phyloP scores from a whole-genome alignment of 768 basidiomycete genomes.

The Lactarius deliciosus region DNA sequence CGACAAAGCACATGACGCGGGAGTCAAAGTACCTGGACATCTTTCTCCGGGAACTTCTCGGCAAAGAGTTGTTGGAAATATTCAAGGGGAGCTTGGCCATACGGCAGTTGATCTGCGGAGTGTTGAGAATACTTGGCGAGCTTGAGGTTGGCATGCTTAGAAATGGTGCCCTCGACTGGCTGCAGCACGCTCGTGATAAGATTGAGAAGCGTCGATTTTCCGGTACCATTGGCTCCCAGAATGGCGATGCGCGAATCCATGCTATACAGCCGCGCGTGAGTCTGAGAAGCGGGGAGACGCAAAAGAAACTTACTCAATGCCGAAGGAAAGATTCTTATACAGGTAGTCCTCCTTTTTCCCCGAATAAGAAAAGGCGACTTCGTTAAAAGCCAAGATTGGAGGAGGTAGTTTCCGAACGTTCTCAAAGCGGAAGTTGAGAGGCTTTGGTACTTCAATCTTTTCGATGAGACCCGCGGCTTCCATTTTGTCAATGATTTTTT shows the following conservation, averaged over 20 bases:
- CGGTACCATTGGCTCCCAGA: conserved; percentile 93
- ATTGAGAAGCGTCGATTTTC: conserved; percentile 90
- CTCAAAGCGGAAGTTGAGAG: conserved; percentile 93
- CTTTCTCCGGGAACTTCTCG: conserved; percentile 91
- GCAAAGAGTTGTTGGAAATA: conserved; percentile 84
- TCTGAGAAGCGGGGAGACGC: conserved; percentile 7
- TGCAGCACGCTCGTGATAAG: conserved; percentile 82
- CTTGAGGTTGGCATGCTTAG: conserved; percentile 87
- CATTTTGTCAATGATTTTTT: conserved; percentile 99
- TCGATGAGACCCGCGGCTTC: conserved; percentile 97
- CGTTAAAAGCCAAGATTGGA: conserved; percentile 94
- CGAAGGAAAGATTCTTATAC: conserved; percentile 88
- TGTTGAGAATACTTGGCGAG: conserved; percentile 99
- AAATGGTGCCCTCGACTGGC: conserved; percentile 82
- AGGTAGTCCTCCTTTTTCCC: conserved; percentile 86
- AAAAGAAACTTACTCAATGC: conserved; percentile 77
- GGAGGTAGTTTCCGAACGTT: conserved; percentile 91
- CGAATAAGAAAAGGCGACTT: conserved; percentile 94
- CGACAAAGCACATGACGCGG: conserved; percentile 13
- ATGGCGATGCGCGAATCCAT: conserved; percentile 96
- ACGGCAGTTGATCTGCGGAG: conserved; percentile 97
- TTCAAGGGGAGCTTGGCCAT: conserved; percentile 86
- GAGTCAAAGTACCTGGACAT: conserved; percentile 52
- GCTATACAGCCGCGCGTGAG: conserved; percentile 40
- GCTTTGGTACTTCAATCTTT: conserved; percentile 73